A percentile compares a stretch with the other conserved stretches of the same genome.
Evolutionary conservation across 768 basidiomycete genomes (phyloP).

Genomic region (Termitomyces sp.): DNA sequence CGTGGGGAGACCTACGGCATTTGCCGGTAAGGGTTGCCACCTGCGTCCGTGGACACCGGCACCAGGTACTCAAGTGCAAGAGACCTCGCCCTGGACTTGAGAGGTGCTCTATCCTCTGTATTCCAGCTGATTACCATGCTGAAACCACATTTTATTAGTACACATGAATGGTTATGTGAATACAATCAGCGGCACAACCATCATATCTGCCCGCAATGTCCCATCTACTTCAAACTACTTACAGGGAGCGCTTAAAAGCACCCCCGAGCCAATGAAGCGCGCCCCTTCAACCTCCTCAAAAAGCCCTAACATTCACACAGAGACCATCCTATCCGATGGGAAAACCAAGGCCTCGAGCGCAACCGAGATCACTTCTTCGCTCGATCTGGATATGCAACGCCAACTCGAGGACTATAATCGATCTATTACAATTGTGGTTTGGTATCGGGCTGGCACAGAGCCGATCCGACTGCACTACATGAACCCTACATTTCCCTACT

Average conservation of each 20-base stretch:
- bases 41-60: constrained; percentile 13
- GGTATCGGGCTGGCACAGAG: constrained; percentile 59
- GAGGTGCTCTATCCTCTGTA: neutral
- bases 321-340: neutral
- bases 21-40: constrained; percentile 6
- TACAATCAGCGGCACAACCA: neutral
- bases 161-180: constrained; percentile 9
- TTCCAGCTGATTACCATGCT: neutral
- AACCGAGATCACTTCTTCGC: neutral
- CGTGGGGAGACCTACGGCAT: constrained; percentile 7
- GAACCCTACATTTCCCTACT: constrained; percentile 59
- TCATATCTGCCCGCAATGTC: constrained; percentile 2
- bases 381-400: constrained; percentile 30
- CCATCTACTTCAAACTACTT: constrained; percentile 8
- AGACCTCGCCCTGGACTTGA: constrained; percentile 10
- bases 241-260: constrained; percentile 9
- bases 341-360: neutral
- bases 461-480: constrained; percentile 54
- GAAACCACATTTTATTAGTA: neutral
- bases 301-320: neutral
- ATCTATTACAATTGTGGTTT: constrained; percentile 60
- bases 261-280: constrained; percentile 6
- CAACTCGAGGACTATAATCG: constrained; percentile 41
- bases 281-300: constrained; percentile 3
- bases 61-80: constrained; percentile 11